Evolutionary conservation across 352 stramenopile genomes (phyloP).

Genomic region (Globisporangium spinosum): DNA sequence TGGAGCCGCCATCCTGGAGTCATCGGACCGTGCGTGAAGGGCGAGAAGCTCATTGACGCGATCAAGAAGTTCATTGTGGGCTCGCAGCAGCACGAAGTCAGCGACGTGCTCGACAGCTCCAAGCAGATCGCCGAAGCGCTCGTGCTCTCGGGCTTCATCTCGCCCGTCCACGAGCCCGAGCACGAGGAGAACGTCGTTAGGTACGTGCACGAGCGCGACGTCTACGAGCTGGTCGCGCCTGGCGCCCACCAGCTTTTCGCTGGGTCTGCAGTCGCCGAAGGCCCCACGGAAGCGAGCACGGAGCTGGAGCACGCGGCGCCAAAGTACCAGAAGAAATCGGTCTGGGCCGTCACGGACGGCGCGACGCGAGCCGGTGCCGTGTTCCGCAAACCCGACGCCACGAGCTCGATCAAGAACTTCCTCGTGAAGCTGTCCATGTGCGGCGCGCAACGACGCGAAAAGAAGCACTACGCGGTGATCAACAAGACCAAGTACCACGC

Average conservation of each 20-base stretch:
- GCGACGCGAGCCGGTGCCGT: slow-evolving; percentile 26
- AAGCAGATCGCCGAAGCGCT: slow-evolving; percentile 26
- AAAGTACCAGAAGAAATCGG: slow-evolving; percentile 20
- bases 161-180: slow-evolving; percentile 23
- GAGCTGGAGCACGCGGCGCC: background rate
- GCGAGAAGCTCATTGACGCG: slow-evolving; percentile 33
- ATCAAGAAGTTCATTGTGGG: slow-evolving; percentile 23
- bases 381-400: slow-evolving; percentile 19
- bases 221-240: slow-evolving; percentile 54
- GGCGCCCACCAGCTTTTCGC: slow-evolving; percentile 16
- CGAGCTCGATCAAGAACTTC: background rate
- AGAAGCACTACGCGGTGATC: slow-evolving; percentile 19
- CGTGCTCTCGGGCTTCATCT: slow-evolving; percentile 34
- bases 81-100: slow-evolving; percentile 20
- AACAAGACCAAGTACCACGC: slow-evolving; percentile 22
- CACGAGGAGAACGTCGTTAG: slow-evolving; percentile 12
- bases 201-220: slow-evolving; percentile 30
- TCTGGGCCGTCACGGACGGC: slow-evolving; percentile 36
- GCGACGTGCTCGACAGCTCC: slow-evolving; percentile 21
- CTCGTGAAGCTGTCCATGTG: slow-evolving; percentile 1
- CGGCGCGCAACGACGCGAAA: slow-evolving; percentile 1
- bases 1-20: slow-evolving; percentile 9
- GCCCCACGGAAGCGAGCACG: background rate
- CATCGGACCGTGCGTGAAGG: slow-evolving; percentile 32
- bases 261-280: background rate